phyloP scores from a whole-genome alignment of 2,329 filamentous ascomycete genomes.

The Epichloe typhina region DNA sequence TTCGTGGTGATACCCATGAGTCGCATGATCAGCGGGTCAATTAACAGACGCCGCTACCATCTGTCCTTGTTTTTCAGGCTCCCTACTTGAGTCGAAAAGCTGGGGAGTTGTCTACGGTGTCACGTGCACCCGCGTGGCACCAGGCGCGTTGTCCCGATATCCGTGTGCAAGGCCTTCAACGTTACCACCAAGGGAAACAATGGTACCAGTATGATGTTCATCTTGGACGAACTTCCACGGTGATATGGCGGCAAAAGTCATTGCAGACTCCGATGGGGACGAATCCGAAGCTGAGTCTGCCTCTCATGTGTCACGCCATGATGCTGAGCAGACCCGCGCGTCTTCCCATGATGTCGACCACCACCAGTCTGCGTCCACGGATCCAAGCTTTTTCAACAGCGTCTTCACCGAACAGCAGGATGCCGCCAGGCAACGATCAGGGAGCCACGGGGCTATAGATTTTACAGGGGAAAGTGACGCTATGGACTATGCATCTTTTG shows the following conservation, averaged over 20 bases:
- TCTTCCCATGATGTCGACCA: conserved; percentile 11
- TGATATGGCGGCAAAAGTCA: conserved; percentile 15
- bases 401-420: conserved; percentile 34
- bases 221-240: not conserved
- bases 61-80: too few species aligned
- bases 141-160: not conserved
- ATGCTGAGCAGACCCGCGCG: not conserved
- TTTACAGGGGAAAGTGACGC: not conserved
- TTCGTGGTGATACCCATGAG: too few species aligned
- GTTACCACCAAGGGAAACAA: not conserved
- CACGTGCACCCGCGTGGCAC: conserved; percentile 3
- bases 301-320: not conserved
- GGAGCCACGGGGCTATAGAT: not conserved
- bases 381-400: conserved; percentile 32
- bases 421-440: conserved; percentile 12
- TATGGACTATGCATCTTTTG: conserved; percentile 3
- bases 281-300: conserved; percentile 1
- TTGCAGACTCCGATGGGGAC: conserved; percentile 29
- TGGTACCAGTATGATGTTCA: not conserved
- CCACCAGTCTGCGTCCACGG: conserved; percentile 28
- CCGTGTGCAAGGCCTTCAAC: not conserved
- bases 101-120: not conserved
- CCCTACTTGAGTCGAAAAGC: too few species aligned
- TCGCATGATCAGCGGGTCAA: too few species aligned
- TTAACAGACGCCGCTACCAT: too few species aligned